phyloP scores from a whole-genome alignment of 2,329 filamentous ascomycete species.

The Blumeriella jaapii region DNA sequence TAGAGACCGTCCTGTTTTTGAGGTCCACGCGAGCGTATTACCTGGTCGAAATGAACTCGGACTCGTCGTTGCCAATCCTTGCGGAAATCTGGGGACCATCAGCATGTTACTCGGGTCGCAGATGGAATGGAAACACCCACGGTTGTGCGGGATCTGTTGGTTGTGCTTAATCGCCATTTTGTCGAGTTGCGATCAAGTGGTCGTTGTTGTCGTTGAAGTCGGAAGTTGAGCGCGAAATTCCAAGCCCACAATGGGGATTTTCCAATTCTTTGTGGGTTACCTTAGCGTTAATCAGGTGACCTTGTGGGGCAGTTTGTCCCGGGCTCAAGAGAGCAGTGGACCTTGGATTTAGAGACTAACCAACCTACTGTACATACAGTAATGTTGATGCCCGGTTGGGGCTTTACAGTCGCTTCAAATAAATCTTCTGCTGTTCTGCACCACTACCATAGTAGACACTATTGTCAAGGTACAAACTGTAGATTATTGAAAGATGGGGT shows the following conservation, averaged over 20 bases:
- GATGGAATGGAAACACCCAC: slow-evolving; percentile 41
- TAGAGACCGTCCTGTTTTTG: slow-evolving; percentile 24
- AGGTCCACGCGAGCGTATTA: slow-evolving; percentile 36
- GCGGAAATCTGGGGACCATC: slow-evolving; percentile 66
- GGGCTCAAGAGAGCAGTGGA: no score
- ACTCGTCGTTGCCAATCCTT: slow-evolving; percentile 99
- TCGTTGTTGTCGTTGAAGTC: slow-evolving; percentile 15
- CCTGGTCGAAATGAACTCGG: slow-evolving; percentile 99
- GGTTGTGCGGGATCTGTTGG: slow-evolving; percentile 95
- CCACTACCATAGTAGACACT: no score
- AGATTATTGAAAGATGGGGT: no score
- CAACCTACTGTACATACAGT: no score
- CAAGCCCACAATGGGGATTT: slow-evolving; percentile 3
- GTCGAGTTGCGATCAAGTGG: slow-evolving; percentile 23
- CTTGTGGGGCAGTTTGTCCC: no score
- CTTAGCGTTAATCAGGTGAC: neutral
- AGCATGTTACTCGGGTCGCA: slow-evolving; percentile 24
- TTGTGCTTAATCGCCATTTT: slow-evolving; percentile 95
- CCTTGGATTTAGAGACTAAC: no score
- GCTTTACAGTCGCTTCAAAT: no score
- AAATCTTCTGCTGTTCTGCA: no score
- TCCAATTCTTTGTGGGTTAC: no score
- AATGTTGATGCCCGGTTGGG: no score
- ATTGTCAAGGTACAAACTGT: no score
- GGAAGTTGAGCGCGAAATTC: neutral